These are phyloP conservation scores for Suillus bovinus DNA, from an alignment of 768 basidiomycete genomes.

Conservation along the genomic window DNA sequence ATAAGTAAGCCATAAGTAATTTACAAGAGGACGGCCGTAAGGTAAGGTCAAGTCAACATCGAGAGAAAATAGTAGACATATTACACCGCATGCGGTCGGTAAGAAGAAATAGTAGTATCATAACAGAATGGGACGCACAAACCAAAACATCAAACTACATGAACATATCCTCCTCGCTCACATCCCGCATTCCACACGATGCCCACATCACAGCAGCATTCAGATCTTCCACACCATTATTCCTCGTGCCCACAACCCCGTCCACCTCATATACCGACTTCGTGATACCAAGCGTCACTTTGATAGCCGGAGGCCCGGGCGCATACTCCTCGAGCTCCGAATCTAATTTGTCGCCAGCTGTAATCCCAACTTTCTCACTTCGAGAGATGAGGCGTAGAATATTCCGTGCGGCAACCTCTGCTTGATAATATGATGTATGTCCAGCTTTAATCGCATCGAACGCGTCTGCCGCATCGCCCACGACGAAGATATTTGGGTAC, in stretches of 20 bases:
- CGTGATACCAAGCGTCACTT: constrained; percentile 60
- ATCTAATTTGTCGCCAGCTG: neutral
- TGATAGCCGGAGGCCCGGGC: constrained; percentile 54
- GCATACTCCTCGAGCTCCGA: constrained; percentile 43
- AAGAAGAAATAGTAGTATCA: too few species aligned
- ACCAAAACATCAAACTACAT: constrained; percentile 1
- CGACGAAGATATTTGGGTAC: constrained; percentile 57
- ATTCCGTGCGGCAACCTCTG: constrained; percentile 54
- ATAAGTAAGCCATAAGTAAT: too few species aligned
- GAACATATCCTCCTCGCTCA: constrained; percentile 35
- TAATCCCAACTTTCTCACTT: constrained; percentile 13
- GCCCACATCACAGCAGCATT: constrained; percentile 50
- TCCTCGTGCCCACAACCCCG: constrained; percentile 43
- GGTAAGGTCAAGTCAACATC: too few species aligned
- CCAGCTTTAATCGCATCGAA: constrained; percentile 65
- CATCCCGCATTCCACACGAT: constrained; percentile 41
- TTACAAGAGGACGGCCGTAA: too few species aligned
- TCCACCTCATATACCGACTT: constrained; percentile 48
- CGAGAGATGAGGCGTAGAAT: constrained; percentile 44
- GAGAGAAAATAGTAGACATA: too few species aligned
- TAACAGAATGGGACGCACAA: too few species aligned
- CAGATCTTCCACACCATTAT: constrained; percentile 48
- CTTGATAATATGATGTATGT: constrained; percentile 55
- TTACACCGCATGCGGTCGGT: too few species aligned
- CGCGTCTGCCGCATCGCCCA: constrained; percentile 65